phyloP scores from a whole-genome alignment of 1,139 yeast species.

The Schizosaccharomyces versatilis region DNA sequence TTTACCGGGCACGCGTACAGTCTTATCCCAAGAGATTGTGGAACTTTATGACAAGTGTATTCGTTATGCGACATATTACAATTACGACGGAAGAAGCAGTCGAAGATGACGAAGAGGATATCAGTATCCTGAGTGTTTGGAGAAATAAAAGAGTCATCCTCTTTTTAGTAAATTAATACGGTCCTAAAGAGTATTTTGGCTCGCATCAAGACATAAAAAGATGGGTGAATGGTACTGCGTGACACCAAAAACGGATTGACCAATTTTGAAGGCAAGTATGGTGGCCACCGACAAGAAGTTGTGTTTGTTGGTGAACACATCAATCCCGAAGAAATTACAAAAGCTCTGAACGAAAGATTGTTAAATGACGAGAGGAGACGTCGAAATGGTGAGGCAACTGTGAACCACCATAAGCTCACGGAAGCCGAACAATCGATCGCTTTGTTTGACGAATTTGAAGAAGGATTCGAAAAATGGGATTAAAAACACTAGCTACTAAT shows the following conservation, averaged over 20 bases:
- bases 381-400: too few relatives aligned
- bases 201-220: constrained; percentile 25
- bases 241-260: constrained; percentile 19
- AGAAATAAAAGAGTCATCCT: constrained; percentile 21
- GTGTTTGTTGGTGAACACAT: constrained; percentile 24
- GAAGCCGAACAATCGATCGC: too few relatives aligned
- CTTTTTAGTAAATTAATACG: constrained; percentile 23
- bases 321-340: too few relatives aligned
- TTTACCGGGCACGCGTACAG: constrained; percentile 24
- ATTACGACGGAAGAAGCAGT: constrained; percentile 10
- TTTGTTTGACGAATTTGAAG: too few relatives aligned
- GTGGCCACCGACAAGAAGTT: constrained; percentile 27
- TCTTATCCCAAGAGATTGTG: constrained; percentile 27
- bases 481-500: too few relatives aligned
- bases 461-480: too few relatives aligned
- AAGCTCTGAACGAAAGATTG: too few relatives aligned
- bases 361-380: too few relatives aligned
- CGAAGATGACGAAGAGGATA: constrained; percentile 2
- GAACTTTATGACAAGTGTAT: constrained; percentile 22
- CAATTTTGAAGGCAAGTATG: constrained; percentile 24
- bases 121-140: constrained; percentile 12
- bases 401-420: too few relatives aligned
- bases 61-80: constrained; percentile 17
- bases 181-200: constrained; percentile 28
- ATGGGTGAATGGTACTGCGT: constrained; percentile 28